These are phyloP conservation scores for Crithidia mellificae DNA, from an alignment of 208 protist species.

Conservation along the genomic window DNA sequence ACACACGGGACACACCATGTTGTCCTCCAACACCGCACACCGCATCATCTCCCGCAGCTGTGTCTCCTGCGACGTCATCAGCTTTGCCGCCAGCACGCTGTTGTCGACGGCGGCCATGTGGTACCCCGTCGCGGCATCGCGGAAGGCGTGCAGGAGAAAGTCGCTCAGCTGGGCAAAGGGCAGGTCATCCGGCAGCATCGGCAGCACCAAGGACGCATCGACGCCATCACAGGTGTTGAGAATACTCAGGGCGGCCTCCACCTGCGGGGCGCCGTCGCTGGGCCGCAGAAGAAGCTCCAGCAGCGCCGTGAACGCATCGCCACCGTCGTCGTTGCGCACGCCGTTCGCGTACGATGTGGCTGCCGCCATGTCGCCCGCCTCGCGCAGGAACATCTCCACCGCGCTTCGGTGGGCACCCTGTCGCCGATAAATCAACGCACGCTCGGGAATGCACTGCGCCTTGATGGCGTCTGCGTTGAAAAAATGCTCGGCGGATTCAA, in stretches of 20 bases:
- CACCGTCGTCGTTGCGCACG: constrained; percentile 38
- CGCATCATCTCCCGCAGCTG: constrained; percentile 26
- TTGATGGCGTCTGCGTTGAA: constrained; percentile 51
- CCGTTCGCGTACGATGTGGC: constrained; percentile 56
- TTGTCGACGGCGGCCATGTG: constrained; percentile 39
- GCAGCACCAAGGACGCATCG: constrained; percentile 47
- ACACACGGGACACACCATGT: constrained; percentile 63
- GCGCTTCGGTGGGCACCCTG: constrained; percentile 54
- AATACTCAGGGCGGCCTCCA: constrained; percentile 46
- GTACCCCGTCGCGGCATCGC: constrained; percentile 33
- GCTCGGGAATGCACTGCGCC: constrained; percentile 36
- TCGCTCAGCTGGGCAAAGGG: constrained; percentile 37
- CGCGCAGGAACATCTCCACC: constrained; percentile 64
- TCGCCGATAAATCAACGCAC: constrained; percentile 63
- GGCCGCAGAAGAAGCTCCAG: constrained; percentile 39
- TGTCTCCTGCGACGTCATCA: constrained; percentile 27
- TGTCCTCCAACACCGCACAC: constrained; percentile 31
- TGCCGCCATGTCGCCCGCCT: constrained; percentile 38
- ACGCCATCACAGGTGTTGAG: constrained; percentile 50
- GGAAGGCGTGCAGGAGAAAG: constrained; percentile 58
- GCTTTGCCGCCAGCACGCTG: constrained; percentile 34
- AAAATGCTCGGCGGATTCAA: constrained; percentile 23
- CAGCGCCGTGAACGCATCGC: constrained; percentile 46
- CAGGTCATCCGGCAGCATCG: constrained; percentile 65
- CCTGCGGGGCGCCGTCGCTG: constrained; percentile 11